phyloP scores from a whole-genome alignment of 345 rosid genomes.

The Xanthoceras sorbifolium region DNA sequence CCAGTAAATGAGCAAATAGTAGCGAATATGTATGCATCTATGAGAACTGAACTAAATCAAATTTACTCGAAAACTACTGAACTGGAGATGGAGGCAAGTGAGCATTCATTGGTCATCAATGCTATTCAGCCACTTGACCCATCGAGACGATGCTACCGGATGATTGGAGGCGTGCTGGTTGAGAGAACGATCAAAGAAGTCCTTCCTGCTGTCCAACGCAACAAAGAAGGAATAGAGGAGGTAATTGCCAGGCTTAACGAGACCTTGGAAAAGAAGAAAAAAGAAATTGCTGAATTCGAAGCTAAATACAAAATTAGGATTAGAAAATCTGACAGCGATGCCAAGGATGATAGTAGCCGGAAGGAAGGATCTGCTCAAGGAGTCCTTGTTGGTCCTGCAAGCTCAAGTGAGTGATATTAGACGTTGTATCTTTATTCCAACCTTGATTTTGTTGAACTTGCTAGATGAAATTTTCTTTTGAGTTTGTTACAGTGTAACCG shows the following conservation, averaged over 20 bases:
- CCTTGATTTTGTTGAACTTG: too few species aligned
- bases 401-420: slow-evolving; percentile 41
- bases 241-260: slow-evolving; percentile 83
- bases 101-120: slow-evolving; percentile 80
- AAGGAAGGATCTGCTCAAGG: slow-evolving; percentile 95
- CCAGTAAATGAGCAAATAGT: slow-evolving; percentile 69
- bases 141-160: slow-evolving; percentile 78
- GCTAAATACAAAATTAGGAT: slow-evolving; percentile 87
- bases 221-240: slow-evolving; percentile 93
- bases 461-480: too few species aligned
- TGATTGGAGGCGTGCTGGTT: slow-evolving; percentile 95
- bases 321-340: slow-evolving; percentile 52
- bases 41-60: slow-evolving; percentile 86
- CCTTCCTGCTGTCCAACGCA: slow-evolving; percentile 90
- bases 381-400: slow-evolving; percentile 91
- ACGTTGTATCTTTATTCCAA: too few species aligned
- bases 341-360: slow-evolving; percentile 48
- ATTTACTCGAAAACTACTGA: slow-evolving; percentile 90
- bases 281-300: slow-evolving; percentile 76
- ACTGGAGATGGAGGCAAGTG: slow-evolving; percentile 93
- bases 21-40: slow-evolving; percentile 58
- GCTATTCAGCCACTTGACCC: slow-evolving; percentile 92
- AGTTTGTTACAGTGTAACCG: too few species aligned
- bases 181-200: slow-evolving; percentile 94
- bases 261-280: slow-evolving; percentile 81